A percentile compares a stretch with the other conserved stretches of the same genome.
Conservation (phyloP, 345 rosid genomes). For the Lepidium aucheri region DNA sequence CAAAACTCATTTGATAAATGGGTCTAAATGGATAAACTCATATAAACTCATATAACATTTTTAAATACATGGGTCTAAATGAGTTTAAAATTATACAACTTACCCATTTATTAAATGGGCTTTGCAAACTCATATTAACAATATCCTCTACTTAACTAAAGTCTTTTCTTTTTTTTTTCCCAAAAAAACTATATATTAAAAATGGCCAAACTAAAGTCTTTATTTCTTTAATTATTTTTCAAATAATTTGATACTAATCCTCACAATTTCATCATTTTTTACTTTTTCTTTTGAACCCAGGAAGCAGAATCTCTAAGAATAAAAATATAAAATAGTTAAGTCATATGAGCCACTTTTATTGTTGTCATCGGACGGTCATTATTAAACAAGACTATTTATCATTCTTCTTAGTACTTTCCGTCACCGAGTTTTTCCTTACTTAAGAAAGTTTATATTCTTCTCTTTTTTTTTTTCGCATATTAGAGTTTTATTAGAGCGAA, state of each 20-base stretch:
- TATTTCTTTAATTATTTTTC: not conserved
- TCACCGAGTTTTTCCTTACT: not conserved
- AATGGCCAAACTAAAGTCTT: too few relatives aligned
- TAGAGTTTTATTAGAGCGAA: too few relatives aligned
- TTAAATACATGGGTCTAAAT: too few relatives aligned
- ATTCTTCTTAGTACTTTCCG: slow-evolving; percentile 3
- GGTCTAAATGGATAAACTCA: too few relatives aligned
- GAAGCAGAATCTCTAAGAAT: not conserved
- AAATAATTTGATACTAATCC: not conserved
- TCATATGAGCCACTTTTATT: not conserved
- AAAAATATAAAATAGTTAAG: not conserved
- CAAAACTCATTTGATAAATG: too few relatives aligned
- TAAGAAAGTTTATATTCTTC: not conserved
- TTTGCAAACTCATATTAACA: too few relatives aligned
- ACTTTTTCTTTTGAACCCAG: not conserved
- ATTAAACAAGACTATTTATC: not conserved
- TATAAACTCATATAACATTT: too few relatives aligned
- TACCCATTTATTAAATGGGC: too few relatives aligned
- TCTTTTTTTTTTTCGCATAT: too few relatives aligned
- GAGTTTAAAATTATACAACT: too few relatives aligned
- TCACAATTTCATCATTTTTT: not conserved
- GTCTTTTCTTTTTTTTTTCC: too few relatives aligned
- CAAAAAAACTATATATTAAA: too few relatives aligned
- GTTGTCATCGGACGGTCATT: not conserved
- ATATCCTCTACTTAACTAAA: not conserved